Percentiles rank a stretch among this genome's conserved stretches.
Evolutionary conservation across 495 filamentous ascomycete genomes (phyloP).

Genomic region (Aspergillus panamensis): DNA sequence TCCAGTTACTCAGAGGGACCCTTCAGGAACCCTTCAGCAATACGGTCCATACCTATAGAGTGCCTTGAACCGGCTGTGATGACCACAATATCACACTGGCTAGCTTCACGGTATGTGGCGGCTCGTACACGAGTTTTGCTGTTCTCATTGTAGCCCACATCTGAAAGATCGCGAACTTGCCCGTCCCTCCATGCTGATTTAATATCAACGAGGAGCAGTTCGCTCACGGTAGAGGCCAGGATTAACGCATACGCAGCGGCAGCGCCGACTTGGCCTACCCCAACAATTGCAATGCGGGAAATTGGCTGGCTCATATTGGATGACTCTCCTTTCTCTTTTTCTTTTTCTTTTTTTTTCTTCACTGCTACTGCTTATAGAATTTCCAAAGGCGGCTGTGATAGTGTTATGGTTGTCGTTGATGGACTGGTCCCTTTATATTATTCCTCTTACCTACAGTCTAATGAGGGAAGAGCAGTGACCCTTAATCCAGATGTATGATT

Average conservation of each 20-base stretch:
- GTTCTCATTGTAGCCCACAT: conserved; percentile 33
- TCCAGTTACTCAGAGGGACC: too few species aligned
- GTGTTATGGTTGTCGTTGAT: too few species aligned
- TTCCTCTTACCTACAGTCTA: too few species aligned
- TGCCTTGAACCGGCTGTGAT: conserved; percentile 44
- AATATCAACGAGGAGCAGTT: conserved; percentile 45
- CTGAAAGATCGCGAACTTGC: conserved; percentile 46
- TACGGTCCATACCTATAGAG: conserved; percentile 6
- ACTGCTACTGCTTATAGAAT: too few species aligned
- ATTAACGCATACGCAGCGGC: conserved; percentile 44
- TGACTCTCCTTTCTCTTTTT: too few species aligned
- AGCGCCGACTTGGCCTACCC: conserved; percentile 42
- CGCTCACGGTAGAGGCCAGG: conserved; percentile 32
- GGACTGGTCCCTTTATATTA: too few species aligned
- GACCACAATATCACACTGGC: conserved; percentile 44
- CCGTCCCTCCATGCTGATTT: conserved; percentile 33
- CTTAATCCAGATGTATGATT: too few species aligned
- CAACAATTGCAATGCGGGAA: conserved; percentile 19
- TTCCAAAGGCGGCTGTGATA: too few species aligned
- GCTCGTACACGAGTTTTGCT: conserved; percentile 31
- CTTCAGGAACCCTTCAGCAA: neutral
- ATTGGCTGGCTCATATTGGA: too few species aligned
- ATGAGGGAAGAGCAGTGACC: too few species aligned
- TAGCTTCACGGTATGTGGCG: conserved; percentile 38
- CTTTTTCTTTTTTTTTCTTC: too few species aligned